Evolutionary conservation across 257 asterid genomes (phyloP).

Genomic region (Sherardia arvensis): DNA sequence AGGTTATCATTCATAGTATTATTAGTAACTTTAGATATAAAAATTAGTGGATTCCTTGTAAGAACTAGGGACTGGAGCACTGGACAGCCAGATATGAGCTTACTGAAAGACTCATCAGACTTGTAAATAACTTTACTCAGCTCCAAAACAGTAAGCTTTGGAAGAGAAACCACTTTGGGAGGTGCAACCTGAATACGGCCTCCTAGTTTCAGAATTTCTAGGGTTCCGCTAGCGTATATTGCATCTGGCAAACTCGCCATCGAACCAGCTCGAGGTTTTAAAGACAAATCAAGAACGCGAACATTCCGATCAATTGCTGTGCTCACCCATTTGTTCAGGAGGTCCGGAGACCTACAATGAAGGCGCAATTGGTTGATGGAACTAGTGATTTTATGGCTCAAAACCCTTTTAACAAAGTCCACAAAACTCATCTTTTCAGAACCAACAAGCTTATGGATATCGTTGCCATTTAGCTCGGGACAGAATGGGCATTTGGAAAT

Average conservation of each 20-base stretch:
- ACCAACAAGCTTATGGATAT: neutral
- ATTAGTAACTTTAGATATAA: too few species aligned
- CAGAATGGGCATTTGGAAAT: too few species aligned
- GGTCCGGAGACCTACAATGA: neutral
- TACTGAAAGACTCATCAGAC: neutral
- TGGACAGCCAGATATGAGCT: neutral
- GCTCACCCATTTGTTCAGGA: neutral
- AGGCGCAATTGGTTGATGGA: neutral
- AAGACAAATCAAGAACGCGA: neutral
- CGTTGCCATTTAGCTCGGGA: too few species aligned
- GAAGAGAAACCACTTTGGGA: neutral
- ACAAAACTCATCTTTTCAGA: neutral
- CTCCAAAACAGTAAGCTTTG: neutral
- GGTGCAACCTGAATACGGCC: neutral
- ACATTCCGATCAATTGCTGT: neutral
- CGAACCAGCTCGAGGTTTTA: neutral
- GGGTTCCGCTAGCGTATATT: neutral
- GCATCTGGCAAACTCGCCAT: neutral
- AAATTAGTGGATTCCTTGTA: neutral
- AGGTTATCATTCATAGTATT: too few species aligned
- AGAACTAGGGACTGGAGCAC: neutral
- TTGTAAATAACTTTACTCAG: neutral
- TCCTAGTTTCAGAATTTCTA: neutral
- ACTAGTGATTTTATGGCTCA: neutral
- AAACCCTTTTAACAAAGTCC: neutral